phyloP scores from a whole-genome alignment of 306 rosid genomes.

The Nissolia schottii region DNA sequence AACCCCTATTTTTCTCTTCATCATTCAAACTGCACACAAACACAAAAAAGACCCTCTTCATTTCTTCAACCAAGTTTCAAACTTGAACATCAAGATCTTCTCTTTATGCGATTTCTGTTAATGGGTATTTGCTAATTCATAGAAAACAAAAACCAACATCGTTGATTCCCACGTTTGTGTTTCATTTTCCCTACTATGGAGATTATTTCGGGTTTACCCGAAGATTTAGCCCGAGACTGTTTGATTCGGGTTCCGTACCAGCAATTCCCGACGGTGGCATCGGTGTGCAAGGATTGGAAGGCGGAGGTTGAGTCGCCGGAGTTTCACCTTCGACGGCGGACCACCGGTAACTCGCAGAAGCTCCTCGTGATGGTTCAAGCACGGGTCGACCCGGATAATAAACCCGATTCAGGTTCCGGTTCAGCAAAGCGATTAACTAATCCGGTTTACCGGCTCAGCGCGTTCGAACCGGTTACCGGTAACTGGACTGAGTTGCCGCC shows the following conservation, averaged over 20 bases:
- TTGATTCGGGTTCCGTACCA: conserved; percentile 48
- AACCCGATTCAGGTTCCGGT: background rate
- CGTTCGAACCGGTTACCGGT: conserved; percentile 39
- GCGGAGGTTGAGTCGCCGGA: conserved; percentile 48
- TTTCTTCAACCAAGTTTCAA: background rate
- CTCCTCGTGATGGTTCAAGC: conserved; percentile 57
- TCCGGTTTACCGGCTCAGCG: conserved; percentile 44
- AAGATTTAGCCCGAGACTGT: conserved; percentile 58
- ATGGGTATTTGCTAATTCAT: background rate
- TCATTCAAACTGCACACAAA: background rate
- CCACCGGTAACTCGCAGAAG: conserved; percentile 33
- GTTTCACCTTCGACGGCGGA: conserved; percentile 44
- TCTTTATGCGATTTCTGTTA: background rate
- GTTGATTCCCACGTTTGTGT: background rate
- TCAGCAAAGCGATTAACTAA: conserved; percentile 13
- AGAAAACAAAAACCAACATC: too few species aligned
- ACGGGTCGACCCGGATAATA: conserved; percentile 11
- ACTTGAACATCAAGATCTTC: background rate
- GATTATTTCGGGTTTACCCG: conserved; percentile 63
- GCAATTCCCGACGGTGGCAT: conserved; percentile 41
- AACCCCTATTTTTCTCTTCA: background rate
- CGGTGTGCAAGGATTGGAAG: conserved; percentile 59
- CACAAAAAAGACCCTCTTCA: background rate
- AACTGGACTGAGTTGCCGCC: conserved; percentile 50
- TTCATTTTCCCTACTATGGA: conserved; percentile 41